phyloP scores from a whole-genome alignment of 768 basidiomycete genomes.

The Kondoa malvinella region DNA sequence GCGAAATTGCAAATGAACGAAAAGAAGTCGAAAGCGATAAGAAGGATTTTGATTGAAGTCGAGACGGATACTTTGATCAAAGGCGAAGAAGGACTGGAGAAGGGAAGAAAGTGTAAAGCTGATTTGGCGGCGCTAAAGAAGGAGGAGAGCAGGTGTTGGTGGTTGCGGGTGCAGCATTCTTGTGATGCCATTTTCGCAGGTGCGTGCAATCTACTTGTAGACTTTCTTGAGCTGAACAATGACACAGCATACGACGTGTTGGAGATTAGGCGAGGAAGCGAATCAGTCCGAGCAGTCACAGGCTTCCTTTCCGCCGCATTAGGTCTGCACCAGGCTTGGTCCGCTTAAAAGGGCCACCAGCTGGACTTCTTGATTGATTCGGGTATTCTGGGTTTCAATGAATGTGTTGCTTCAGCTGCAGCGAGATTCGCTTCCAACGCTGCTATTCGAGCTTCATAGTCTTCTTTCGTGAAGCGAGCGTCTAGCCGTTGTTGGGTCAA shows the following conservation, averaged over 20 bases:
- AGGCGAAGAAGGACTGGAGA: background rate
- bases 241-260: background rate
- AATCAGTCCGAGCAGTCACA: slow-evolving; percentile 3
- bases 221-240: background rate
- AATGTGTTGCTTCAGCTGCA: background rate
- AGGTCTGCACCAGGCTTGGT: background rate
- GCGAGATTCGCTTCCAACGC: background rate
- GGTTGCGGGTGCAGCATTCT: background rate
- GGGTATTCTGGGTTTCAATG: too few species aligned
- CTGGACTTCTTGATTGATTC: background rate
- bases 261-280: background rate
- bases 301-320: background rate
- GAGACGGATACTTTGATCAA: background rate
- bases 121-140: background rate
- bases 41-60: background rate
- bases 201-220: background rate
- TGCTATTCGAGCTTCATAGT: background rate
- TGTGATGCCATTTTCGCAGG: slow-evolving; percentile 4
- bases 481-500: background rate
- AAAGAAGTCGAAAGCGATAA: background rate
- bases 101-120: background rate
- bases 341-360: background rate
- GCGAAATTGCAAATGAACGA: background rate
- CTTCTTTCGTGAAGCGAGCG: background rate
- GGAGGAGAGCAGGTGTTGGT: background rate